Evolutionary conservation across 768 basidiomycete species (phyloP), one percentile per base, ranked within the genome.

Genomic region (Leccinellum luteum): DNA sequence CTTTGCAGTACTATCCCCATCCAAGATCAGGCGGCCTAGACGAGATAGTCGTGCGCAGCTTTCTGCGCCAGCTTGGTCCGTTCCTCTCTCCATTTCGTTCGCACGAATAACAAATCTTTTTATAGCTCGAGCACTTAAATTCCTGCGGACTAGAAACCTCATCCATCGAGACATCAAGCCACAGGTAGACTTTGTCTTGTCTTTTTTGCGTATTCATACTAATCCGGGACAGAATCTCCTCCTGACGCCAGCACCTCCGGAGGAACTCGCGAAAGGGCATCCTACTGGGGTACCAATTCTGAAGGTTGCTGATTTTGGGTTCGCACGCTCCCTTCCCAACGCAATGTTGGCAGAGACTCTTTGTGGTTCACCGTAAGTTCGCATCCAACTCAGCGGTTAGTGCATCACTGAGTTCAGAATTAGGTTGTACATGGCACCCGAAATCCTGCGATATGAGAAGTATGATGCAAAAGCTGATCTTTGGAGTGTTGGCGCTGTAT

Each of bases 131-230:
- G 96, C 96, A 3, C 83, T 99, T 67, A 94, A 93, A 70, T 98
- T 98, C 65, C 78, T 98, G 32, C 82, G 95, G 23, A 82, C 88
- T 28, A 81, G 90, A 59, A 90, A 96, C 68, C 82, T 98, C 47
- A 93, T 99, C 34, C 97, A 99, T 72, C 81, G 97, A 48, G 97
- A 98, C 69, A 94, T 99, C 72, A 99, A 99, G 72, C 97, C 97
- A 28, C 94, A 93, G 83, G 88, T 84, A 60, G 12, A 38, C 32
- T 5, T 44, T 23, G 13, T 23, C 28, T 35, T 35, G 0, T n/a
- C 19, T 55, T 31, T 55, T 31, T 31, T 31, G 4, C 14, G 47
- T 41, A n/a, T 54, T 6, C 6, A 17, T 25, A 54, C 64, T 66
- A n/a, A 66, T 49, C 4, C 27, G 19, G 19, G 51, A 6, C 61